These are phyloP conservation scores for Magnaporthales sp. DNA, from an alignment of 2,329 filamentous ascomycete species.

Conservation along the genomic window DNA sequence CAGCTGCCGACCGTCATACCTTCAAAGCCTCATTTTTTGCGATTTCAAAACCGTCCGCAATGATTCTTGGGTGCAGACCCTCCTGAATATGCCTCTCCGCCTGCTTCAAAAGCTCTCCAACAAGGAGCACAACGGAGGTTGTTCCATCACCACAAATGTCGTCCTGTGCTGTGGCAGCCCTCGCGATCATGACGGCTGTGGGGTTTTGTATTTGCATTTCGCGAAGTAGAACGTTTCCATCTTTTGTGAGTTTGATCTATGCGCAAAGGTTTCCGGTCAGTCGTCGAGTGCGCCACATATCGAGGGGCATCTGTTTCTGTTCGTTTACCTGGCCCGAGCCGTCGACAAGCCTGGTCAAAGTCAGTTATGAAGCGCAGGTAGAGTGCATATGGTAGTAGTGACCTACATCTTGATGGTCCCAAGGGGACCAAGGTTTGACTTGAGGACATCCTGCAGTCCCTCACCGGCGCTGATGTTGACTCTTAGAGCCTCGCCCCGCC, in stretches of 20 bases:
- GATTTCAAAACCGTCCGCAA: slow-evolving; percentile 96
- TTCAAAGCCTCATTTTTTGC: slow-evolving; percentile 89
- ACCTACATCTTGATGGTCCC: slow-evolving; percentile 91
- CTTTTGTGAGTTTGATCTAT: slow-evolving; percentile 97
- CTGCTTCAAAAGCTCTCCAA: slow-evolving; percentile 96
- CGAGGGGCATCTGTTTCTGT: slow-evolving; percentile 9
- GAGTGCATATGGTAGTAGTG: neutral
- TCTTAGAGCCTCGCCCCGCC: slow-evolving; percentile 90
- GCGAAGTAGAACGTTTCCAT: slow-evolving; percentile 78
- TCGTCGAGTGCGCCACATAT: slow-evolving; percentile 5
- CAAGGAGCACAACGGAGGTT: slow-evolving; percentile 88
- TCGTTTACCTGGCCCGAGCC: slow-evolving; percentile 55
- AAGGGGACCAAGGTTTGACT: slow-evolving; percentile 88
- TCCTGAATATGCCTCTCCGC: slow-evolving; percentile 93
- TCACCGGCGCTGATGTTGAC: slow-evolving; percentile 97
- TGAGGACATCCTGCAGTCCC: slow-evolving; percentile 86
- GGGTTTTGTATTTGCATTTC: slow-evolving; percentile 97
- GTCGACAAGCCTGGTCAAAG: slow-evolving; percentile 50
- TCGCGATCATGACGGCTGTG: slow-evolving; percentile 77
- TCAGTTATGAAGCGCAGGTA: slow-evolving; percentile 14
- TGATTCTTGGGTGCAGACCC: slow-evolving; percentile 91
- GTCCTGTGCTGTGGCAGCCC: slow-evolving; percentile 91
- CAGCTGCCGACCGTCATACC: slow-evolving; percentile 32
- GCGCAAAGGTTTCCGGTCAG: slow-evolving; percentile 17
- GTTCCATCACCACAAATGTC: slow-evolving; percentile 98